Evolutionary conservation across 306 rosid genomes (phyloP), one percentile per base, ranked within the genome.

Genomic region (Hippophae gyantsensis): DNA sequence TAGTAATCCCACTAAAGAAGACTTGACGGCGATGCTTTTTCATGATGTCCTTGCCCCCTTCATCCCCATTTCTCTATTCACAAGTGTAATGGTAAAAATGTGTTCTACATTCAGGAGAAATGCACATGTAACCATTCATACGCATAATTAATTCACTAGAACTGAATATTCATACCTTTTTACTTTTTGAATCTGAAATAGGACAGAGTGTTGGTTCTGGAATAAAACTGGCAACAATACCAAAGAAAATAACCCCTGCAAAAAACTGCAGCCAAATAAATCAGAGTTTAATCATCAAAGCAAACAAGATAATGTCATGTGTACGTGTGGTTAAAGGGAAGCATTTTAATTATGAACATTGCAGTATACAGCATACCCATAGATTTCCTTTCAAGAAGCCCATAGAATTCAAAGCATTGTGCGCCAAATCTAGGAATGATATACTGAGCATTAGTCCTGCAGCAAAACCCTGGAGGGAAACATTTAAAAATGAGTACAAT

Each of bases 341-440:
- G 10, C 55, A 61, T 57, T 8, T 23, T 9, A 67, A 38, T 12
- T 45, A 12, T 49, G 8, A 54, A 53, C 38, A 43, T 8, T 26
- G 49, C 60, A 66, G 48, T 6, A 45, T 23, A 57, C 42, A 63
- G 56, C 77, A 62, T 71, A 93, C 99, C 99, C 99, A 93, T 69
- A 89, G 81, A 65, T 93, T 88, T 54, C 81, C 99, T 79, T 83
- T 93, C 58, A 93, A 72, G 83, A 93, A 93, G 41, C 99, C 99
- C 41, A 93, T 79, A 9, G 99, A 82, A 73, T 89, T 93, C 48
- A 89, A 71, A 62, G 99, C 95, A 64, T 88, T 93, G 71, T 89
- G 99, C 80, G 99, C 99, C 62, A 93, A 80, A 76, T 93, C 99
- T 51, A 93, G 85, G 82, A 93, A 89, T 41, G 99, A 92, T 63